phyloP scores from a whole-genome alignment of 345 rosid species.

The Eucalyptus brandiana region DNA sequence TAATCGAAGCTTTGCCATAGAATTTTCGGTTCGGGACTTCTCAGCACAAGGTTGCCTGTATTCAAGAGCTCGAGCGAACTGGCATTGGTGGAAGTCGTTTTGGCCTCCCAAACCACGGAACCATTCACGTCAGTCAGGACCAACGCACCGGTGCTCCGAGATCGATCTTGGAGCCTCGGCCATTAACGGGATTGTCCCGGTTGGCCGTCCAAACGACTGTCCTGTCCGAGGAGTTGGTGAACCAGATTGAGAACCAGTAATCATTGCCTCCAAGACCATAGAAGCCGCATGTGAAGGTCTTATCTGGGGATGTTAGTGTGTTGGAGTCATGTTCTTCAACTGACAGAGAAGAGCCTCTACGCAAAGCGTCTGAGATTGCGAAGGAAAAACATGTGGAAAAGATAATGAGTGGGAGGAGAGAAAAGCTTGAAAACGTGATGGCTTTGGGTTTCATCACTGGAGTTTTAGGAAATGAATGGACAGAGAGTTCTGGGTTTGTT shows the following conservation, averaged over 20 bases:
- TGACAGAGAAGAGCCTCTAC: constrained; percentile 8
- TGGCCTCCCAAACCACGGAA: constrained; percentile 11
- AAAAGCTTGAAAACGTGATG: neutral
- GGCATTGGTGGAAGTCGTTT: constrained; percentile 2
- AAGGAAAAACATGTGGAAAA: neutral
- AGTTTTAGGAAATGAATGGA: neutral
- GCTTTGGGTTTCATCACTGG: neutral
- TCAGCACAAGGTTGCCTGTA: constrained; percentile 26
- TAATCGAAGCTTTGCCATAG: constrained; percentile 36
- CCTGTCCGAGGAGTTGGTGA: constrained; percentile 4
- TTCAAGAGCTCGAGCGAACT: constrained; percentile 20
- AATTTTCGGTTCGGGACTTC: neutral
- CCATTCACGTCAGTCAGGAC: constrained; percentile 20
- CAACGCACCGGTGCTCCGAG: constrained; percentile 13
- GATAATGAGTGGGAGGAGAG: neutral
- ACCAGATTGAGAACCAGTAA: constrained; percentile 35
- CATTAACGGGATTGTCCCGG: constrained; percentile 25
- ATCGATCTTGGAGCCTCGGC: constrained; percentile 19
- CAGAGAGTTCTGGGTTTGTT: neutral
- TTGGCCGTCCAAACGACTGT: constrained; percentile 40
- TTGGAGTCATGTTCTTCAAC: constrained; percentile 2
- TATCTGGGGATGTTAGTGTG: constrained; percentile 8
- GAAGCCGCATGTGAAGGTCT: constrained; percentile 33
- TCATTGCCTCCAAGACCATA: constrained; percentile 18
- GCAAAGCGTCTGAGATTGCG: neutral